These are phyloP conservation scores for Paramecium bursaria DNA, from an alignment of 73 alveolate species.

Conservation along the genomic window DNA sequence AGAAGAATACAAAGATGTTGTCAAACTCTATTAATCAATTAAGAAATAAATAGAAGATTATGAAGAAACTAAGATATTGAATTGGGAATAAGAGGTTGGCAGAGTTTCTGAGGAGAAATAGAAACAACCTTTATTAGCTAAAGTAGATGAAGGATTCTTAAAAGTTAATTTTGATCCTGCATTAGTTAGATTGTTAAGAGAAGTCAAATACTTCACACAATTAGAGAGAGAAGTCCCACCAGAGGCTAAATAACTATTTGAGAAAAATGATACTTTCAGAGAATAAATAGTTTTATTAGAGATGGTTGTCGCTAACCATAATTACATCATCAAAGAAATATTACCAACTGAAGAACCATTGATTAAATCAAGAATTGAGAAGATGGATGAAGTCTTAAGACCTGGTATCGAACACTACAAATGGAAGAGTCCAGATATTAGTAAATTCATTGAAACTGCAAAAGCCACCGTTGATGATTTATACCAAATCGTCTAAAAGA, in stretches of 20 bases:
- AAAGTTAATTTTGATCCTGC: conserved; percentile 99
- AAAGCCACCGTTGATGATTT: conserved; percentile 85
- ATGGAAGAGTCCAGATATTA: conserved; percentile 97
- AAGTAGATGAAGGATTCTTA: conserved; percentile 76
- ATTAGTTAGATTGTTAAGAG: conserved; percentile 97
- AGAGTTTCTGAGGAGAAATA: conserved; percentile 85
- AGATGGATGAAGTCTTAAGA: conserved; percentile 93
- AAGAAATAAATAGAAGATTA: conserved; percentile 96
- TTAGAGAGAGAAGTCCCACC: conserved; percentile 96
- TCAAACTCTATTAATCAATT: conserved; percentile 94
- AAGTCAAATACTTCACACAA: conserved; percentile 96
- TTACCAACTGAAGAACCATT: conserved; percentile 99
- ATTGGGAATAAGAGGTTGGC: conserved; percentile 98
- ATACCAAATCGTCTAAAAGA: conserved; percentile 83
- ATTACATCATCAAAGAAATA: conserved; percentile 93
- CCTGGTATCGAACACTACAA: conserved; percentile 97
- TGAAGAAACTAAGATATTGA: conserved; percentile 90
- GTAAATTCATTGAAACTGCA: conserved; percentile 89
- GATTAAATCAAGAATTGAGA: conserved; percentile 94
- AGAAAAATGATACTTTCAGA: conserved; percentile 88
- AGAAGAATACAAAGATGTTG: conserved; percentile 98
- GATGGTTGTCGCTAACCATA: conserved; percentile 95
- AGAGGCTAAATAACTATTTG: conserved; percentile 94
- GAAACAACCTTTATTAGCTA: conserved; percentile 81
- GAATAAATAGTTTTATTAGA: conserved; percentile 78